Percentiles rank a stretch among this genome's conserved stretches.
phyloP scores from a whole-genome alignment of 805 yeast genomes.

The Cyberlindnera maclurae region DNA sequence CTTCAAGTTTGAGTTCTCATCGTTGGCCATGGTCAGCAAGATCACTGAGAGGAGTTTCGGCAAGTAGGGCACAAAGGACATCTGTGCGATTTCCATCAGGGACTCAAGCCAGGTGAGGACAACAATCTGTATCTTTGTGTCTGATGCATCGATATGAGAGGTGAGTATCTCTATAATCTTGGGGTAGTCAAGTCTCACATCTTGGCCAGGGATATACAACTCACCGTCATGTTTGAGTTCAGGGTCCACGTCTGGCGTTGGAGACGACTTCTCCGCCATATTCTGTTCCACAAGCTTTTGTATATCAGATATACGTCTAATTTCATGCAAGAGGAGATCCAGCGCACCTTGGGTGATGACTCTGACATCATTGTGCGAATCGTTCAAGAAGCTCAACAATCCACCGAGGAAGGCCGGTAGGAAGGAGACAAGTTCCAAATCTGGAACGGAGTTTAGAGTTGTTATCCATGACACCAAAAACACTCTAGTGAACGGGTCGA shows the following conservation, averaged over 20 bases:
- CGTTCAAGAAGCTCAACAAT: conserved; percentile 69
- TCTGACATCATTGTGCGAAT: conserved; percentile 80
- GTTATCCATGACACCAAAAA: conserved; percentile 92
- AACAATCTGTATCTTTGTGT: conserved; percentile 68
- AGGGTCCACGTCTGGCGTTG: conserved; percentile 9
- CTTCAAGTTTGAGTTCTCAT: conserved; percentile 36
- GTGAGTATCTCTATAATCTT: conserved; percentile 75
- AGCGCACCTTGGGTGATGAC: conserved; percentile 76
- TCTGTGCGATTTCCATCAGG: conserved; percentile 65
- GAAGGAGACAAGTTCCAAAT: conserved; percentile 77
- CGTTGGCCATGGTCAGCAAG: conserved; percentile 50
- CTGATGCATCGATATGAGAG: conserved; percentile 64
- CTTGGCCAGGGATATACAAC: conserved; percentile 68
- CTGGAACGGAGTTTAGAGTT: conserved; percentile 88
- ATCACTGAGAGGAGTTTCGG: conserved; percentile 70
- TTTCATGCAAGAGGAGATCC: conserved; percentile 71
- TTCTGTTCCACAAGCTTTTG: conserved; percentile 41
- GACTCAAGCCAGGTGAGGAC: conserved; percentile 79
- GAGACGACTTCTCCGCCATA: conserved; percentile 5
- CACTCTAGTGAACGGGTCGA: conserved; percentile 87
- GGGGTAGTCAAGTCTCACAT: conserved; percentile 71
- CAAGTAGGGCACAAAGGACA: conserved; percentile 62
- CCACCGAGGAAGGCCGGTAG: conserved; percentile 88
- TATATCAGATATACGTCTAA: conserved; percentile 67
- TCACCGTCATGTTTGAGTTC: conserved; percentile 37